Evolutionary conservation across 352 stramenopile genomes (phyloP).

Genomic region (Phytophthora aleatoria): DNA sequence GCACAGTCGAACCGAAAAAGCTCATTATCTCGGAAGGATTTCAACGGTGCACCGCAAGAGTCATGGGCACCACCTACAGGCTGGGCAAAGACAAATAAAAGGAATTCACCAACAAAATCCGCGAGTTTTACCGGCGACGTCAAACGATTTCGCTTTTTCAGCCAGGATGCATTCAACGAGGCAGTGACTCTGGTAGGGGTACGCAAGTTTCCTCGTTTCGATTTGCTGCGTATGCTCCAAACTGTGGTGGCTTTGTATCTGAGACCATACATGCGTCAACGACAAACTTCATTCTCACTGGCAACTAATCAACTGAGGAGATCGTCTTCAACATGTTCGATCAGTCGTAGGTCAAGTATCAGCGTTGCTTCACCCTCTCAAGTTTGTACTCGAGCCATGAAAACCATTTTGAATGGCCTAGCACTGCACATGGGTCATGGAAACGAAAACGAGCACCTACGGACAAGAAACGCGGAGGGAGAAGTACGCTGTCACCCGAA

Average conservation of each 20-base stretch:
- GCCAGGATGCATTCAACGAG: conserved; percentile 72
- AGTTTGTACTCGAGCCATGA: conserved; percentile 37
- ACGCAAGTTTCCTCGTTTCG: conserved; percentile 62
- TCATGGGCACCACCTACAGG: conserved; percentile 23
- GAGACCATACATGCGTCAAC: conserved; percentile 40
- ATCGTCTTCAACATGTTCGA: conserved; percentile 11
- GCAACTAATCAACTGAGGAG: conserved; percentile 16
- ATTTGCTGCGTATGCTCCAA: conserved; percentile 57
- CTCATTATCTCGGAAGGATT: conserved; percentile 61
- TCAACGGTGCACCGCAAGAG: conserved; percentile 16
- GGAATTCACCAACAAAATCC: conserved; percentile 11
- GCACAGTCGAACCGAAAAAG: conserved; percentile 59
- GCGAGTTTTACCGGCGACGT: conserved; percentile 21
- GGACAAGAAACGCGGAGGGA: background rate
- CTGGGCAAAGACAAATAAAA: conserved; percentile 31
- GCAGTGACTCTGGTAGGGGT: conserved; percentile 67
- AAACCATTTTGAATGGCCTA: conserved; percentile 53
- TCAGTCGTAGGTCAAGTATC: conserved; percentile 6
- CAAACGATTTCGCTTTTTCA: conserved; percentile 69
- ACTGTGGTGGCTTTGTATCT: conserved; percentile 59
- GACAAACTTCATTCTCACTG: conserved; percentile 1
- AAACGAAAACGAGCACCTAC: conserved; percentile 19
- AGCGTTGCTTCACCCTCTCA: conserved; percentile 25
- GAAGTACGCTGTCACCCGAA: conserved; percentile 30
- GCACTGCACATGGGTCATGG: conserved; percentile 49